Conservation (phyloP, 768 basidiomycete species). For the Suillus americanus region DNA sequence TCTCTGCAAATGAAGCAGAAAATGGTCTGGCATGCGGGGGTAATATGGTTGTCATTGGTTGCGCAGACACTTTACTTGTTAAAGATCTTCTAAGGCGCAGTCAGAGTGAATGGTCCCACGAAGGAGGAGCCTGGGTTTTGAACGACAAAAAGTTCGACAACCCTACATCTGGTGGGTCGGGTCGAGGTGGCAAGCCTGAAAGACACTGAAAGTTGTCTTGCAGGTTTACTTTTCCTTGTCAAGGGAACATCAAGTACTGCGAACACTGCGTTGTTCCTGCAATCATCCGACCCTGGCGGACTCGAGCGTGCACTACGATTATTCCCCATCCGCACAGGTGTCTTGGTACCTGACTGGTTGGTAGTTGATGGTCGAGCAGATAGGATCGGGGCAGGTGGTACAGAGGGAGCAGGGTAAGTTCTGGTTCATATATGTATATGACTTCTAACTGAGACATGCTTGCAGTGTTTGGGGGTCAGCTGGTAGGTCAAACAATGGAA, state of each 20-base stretch:
- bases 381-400: slow-evolving; percentile 64
- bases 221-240: slow-evolving; percentile 49
- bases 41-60: slow-evolving; percentile 63
- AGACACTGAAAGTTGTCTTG: slow-evolving; percentile 18
- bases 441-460: slow-evolving; percentile 10
- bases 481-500: slow-evolving; percentile 12
- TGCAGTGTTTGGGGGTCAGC: slow-evolving; percentile 32
- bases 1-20: slow-evolving; percentile 32
- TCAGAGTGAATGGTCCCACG: slow-evolving; percentile 17
- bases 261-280: slow-evolving; percentile 53
- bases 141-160: slow-evolving; percentile 17
- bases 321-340: slow-evolving; percentile 85
- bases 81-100: slow-evolving; percentile 29
- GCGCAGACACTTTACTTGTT: slow-evolving; percentile 34
- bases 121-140: slow-evolving; percentile 18
- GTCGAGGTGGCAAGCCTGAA: background rate
- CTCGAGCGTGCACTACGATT: slow-evolving; percentile 69
- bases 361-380: slow-evolving; percentile 56
- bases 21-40: slow-evolving; percentile 35
- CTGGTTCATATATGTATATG: background rate
- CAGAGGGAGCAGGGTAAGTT: slow-evolving; percentile 74
- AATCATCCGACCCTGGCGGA: slow-evolving; percentile 53
- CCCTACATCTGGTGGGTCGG: slow-evolving; percentile 20
- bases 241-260: slow-evolving; percentile 18
- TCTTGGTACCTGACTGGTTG: slow-evolving; percentile 77